Evolutionary conservation across 495 filamentous ascomycete genomes (phyloP), one percentile per base, ranked within the genome.

Genomic region (Neurospora sp.): DNA sequence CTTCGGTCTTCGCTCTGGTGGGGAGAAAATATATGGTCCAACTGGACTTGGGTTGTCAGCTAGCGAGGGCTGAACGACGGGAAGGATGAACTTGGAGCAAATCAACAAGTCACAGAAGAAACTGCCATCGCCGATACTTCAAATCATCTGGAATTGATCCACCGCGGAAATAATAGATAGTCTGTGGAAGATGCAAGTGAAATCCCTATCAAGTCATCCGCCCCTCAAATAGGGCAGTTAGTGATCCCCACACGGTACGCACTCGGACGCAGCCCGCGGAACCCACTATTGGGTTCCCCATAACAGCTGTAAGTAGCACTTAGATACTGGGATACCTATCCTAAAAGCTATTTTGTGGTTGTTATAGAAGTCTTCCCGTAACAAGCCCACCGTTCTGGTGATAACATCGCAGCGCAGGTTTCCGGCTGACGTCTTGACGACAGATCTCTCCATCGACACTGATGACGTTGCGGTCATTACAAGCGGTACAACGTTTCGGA

Each of bases 271-370:
- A 17, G 3, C 15, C 54, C 24, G 28, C 10, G 15, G 15, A 62
- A 34, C 24, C 54, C 28, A 62, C 54, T 19, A 13, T 34, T 62
- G 24, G 10, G 0, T 3, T 24, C 24, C 24, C 54, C 11, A 62
- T 31, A 62, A 62, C 54, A 62, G 28, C 3, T 9, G 0, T 17
- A 3, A 4, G 6, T 34, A 3, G 54, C 54, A 62, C 13, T 62
- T 34, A 62, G 54, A 62, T 62, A 62, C 54, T 34, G 54, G 1
- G 1, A 4, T 62, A 62, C 54, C 28, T 9, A 34, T 3, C 4
- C 3, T 4, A 0, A 59, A 1, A 5, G 3, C n/a, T 2, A 59
- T 59, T 4, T 43, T 0, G n/a, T 3, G 1, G 1, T 0, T 0
- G 11, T 31, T 59, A 31, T 3, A 59, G 24, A 59, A 5, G 48